Base-by-base conservation (phyloP, 2,329 filamentous ascomycete genomes). In the Trichoderma polysporum region DNA sequence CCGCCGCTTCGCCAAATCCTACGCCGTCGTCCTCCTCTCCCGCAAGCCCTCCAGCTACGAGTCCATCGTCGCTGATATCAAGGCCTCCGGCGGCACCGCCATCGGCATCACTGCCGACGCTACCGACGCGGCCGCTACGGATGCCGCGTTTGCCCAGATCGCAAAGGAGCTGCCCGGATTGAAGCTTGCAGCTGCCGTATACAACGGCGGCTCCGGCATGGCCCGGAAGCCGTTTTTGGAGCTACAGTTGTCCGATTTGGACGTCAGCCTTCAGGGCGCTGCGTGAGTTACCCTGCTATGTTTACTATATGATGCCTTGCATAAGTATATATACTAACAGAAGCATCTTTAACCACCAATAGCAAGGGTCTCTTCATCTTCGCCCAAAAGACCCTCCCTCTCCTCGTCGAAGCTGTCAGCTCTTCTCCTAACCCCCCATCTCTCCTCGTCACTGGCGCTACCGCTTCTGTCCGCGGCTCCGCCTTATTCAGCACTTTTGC, bases 401-500 rank as follows among this genome's bases (percentile, higher is more conserved):
- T 90, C 1, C 85, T 97, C 1, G 83, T 94, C 2, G 83, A 88
- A 25, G 83, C 88, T 0, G 85, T 88, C 0, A 76, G 77, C 0
- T 79, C 81, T 50, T 77, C 85, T 0, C 81, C 73, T 1, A 79
- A 92, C 74, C 91, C 93, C 4, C 93, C 93, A 0, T 90, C 90
- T 0, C 81, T 97, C 22, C 90, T 97, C 73, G 91, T 96, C 78
- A 97, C 93, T 0, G 93, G 93, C 35, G 93, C 93, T 0, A 97
- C 93, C 0, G 93, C 92, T 0, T 92, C 90, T 0, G 71, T 94
- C 19, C 90, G 89, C 73, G 91, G 91, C 4, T 90, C 88, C 12
- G 88, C 91, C 0, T 80, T 82, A 13, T 91, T 93, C 76, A 82
- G 88, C 1, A 80, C 85, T 8, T 97, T 97, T 74, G 90, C 92